These are phyloP conservation scores for Fusarium agapanthi DNA, from an alignment of 2,329 filamentous ascomycete species.

Conservation along the genomic window DNA sequence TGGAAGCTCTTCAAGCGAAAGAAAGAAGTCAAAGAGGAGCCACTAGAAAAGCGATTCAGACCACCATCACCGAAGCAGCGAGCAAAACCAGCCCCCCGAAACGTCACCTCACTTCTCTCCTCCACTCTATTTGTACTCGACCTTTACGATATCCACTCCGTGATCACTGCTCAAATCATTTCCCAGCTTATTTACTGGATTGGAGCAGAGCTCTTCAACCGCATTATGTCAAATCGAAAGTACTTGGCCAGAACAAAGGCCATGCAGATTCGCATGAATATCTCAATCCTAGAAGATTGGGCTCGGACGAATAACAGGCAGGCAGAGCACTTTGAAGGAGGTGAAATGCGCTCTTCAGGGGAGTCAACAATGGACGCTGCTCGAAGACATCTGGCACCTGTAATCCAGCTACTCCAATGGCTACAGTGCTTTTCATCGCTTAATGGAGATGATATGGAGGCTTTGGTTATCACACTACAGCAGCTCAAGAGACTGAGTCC, in stretches of 20 bases:
- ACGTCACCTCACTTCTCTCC: slow-evolving; percentile 93
- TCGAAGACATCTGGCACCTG: slow-evolving; percentile 83
- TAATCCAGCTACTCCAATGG: slow-evolving; percentile 96
- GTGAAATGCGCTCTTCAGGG: slow-evolving; percentile 83
- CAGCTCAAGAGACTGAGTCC: slow-evolving; percentile 86
- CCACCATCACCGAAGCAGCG: slow-evolving; percentile 93
- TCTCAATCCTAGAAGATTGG: slow-evolving; percentile 96
- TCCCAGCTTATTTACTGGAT: slow-evolving; percentile 97
- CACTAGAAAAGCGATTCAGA: slow-evolving; percentile 87
- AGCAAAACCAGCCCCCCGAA: slow-evolving; percentile 90
- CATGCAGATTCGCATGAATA: slow-evolving; percentile 99
- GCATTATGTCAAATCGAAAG: slow-evolving; percentile 94
- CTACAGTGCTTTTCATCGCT: slow-evolving; percentile 96
- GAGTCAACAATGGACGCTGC: slow-evolving; percentile 88
- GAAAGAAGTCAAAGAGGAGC: slow-evolving; percentile 87
- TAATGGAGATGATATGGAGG: slow-evolving; percentile 84
- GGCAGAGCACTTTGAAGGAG: slow-evolving; percentile 94
- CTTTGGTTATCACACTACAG: slow-evolving; percentile 85
- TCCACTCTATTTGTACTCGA: slow-evolving; percentile 97
- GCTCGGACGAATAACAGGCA: slow-evolving; percentile 91
- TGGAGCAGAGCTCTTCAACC: slow-evolving; percentile 94
- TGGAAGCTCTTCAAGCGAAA: slow-evolving; percentile 98
- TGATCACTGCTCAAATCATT: slow-evolving; percentile 91
- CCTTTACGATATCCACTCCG: slow-evolving; percentile 98
- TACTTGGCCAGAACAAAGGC: slow-evolving; percentile 96